Evolutionary conservation across 176 grass and related monocot genomes (phyloP).

Genomic region (Otatea glauca): DNA sequence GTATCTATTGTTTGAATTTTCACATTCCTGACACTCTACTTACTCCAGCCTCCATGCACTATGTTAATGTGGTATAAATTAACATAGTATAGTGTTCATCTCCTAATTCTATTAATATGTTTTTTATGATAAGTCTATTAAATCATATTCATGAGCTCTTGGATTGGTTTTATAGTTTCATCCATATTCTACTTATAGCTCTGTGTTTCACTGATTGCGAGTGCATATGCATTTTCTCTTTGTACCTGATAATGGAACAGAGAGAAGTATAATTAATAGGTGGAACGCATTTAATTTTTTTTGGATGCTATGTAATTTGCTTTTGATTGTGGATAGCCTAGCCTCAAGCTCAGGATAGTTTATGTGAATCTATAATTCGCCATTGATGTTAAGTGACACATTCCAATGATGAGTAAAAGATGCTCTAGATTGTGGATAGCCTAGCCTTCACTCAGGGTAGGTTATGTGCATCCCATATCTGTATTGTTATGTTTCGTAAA

Average conservation of each 20-base stretch:
- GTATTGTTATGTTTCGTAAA: too few species aligned
- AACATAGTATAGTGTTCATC: not conserved
- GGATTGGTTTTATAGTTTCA: not conserved
- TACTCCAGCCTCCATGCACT: not conserved
- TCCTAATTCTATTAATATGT: not conserved
- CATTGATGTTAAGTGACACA: too few species aligned
- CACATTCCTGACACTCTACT: not conserved
- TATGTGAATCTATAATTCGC: not conserved
- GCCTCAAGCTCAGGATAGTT: not conserved
- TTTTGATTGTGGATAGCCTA: not conserved
- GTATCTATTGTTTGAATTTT: slow-evolving; percentile 48
- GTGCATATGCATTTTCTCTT: not conserved
- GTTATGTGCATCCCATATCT: too few species aligned
- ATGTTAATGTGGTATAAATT: not conserved
- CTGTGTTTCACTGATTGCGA: not conserved
- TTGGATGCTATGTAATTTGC: not conserved
- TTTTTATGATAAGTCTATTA: not conserved
- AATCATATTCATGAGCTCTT: not conserved
- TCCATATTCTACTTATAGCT: not conserved
- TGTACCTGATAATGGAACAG: not conserved
- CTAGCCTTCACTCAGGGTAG: too few species aligned
- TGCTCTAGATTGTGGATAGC: too few species aligned
- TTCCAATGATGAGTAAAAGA: too few species aligned
- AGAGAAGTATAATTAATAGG: not conserved
- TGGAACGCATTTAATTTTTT: not conserved